Evolutionary conservation across 2,329 filamentous ascomycete genomes (phyloP).

Genomic region (Amauroascus niger): DNA sequence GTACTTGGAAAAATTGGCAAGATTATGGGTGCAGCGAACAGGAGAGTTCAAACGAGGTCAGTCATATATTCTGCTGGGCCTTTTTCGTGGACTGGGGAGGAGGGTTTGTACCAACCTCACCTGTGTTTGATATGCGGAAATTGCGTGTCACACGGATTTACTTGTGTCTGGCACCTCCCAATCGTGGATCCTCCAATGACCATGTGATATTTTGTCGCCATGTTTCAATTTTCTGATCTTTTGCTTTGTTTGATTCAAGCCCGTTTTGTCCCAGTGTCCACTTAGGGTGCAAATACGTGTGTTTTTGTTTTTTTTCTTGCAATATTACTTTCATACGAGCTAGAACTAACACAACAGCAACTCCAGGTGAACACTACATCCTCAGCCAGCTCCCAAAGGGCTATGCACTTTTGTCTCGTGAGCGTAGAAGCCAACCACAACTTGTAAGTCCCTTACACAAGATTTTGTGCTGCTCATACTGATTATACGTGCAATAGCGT

Average conservation of each 20-base stretch:
- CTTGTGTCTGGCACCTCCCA: no score
- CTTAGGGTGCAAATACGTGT: not conserved
- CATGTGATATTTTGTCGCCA: no score
- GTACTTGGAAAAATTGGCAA: slow-evolving; percentile 42
- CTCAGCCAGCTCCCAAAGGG: slow-evolving; percentile 47
- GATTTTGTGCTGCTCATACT: not conserved
- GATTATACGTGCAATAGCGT: slow-evolving; percentile 25
- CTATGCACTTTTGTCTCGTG: slow-evolving; percentile 44
- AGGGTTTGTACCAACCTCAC: not conserved
- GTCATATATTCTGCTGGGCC: slow-evolving; percentile 12
- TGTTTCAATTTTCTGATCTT: no score
- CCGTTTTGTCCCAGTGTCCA: not conserved
- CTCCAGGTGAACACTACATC: slow-evolving; percentile 39
- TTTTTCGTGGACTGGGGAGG: not conserved
- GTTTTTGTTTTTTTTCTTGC: not conserved
- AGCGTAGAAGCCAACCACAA: slow-evolving; percentile 32
- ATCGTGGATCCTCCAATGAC: no score
- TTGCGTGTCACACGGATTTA: no score
- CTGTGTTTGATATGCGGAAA: no score
- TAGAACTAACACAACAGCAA: not conserved
- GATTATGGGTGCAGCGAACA: slow-evolving; percentile 40
- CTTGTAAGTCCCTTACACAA: slow-evolving; percentile 21
- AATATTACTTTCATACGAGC: not conserved
- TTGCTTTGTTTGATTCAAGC: no score
- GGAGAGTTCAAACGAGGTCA: slow-evolving; percentile 32